Base-by-base conservation (phyloP, 2,329 filamentous ascomycete genomes). In the Teratosphaeria pseudoeucalypti region DNA sequence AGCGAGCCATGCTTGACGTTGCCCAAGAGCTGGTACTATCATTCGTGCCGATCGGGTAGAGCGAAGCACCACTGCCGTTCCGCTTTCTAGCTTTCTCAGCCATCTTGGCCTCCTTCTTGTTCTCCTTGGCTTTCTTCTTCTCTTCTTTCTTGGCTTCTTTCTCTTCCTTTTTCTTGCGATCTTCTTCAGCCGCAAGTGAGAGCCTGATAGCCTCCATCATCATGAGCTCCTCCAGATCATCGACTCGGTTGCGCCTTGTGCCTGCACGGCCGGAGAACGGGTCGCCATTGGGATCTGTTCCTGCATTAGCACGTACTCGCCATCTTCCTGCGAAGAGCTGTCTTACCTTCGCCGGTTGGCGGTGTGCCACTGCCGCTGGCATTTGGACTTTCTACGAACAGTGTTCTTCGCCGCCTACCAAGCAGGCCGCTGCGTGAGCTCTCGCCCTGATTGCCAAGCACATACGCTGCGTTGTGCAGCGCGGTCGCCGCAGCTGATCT, bases 201-300 rank as follows among this genome's bases (percentile, higher is more conserved):
- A 96, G 74, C 47, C 94, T 82, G 55, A 99, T 95, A 0, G 94
- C 94, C 73, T 99, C 94, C 81, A 94, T 90, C 79, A 97, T 91
- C 94, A 99, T 99, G 79, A 99, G 89, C 55, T 96, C 92, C 72
- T 99, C 94, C 0, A 97, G 81, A 66, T 97, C 92, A 26, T 95
- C 90, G 70, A 95, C 84, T 34, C 90, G 81, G 59, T 74, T 82
- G 62, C 84, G 77, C 61, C 85, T 76, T 39, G 81, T 82, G 65
- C 79, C 81, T 19, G 74, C 72, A 7, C 81, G 74, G 14, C 72
- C 75, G 34, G 73, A 68, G 37, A 69, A 71, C 6, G 76, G 61
- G 60, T 76, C 75, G 57, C 58, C 70, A 59, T 71, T 61, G 32
- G 62, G 62, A 37, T 66, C 62, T 62, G 49, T 12, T 10, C 23